Evolutionary conservation across 768 basidiomycete species (phyloP).

Genomic region (Podaxis sp.): DNA sequence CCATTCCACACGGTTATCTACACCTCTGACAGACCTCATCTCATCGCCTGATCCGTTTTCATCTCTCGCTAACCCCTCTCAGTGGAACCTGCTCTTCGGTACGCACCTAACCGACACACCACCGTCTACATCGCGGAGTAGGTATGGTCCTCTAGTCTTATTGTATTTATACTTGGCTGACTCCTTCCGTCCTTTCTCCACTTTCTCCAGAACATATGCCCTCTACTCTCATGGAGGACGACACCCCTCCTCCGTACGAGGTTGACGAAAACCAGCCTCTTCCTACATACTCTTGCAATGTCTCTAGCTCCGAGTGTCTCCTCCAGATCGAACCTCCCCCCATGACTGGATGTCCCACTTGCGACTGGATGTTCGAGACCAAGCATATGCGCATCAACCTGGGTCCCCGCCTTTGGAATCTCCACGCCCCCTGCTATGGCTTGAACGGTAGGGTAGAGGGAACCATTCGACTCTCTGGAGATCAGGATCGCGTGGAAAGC

Average conservation of each 20-base stretch:
- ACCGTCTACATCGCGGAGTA: conserved; percentile 6
- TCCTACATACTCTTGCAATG: conserved; percentile 28
- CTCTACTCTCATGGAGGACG: conserved; percentile 5
- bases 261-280: conserved; percentile 19
- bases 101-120: background rate
- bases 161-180: background rate
- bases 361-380: conserved; percentile 37
- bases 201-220: background rate
- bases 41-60: conserved; percentile 9
- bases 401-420: conserved; percentile 37
- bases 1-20: conserved; percentile 2
- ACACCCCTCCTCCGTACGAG: conserved; percentile 20
- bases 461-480: conserved; percentile 31
- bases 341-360: conserved; percentile 25
- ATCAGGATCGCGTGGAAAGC: conserved; percentile 34
- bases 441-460: conserved; percentile 41
- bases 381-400: conserved; percentile 41
- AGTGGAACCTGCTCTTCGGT: conserved; percentile 1
- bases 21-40: background rate
- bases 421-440: conserved; percentile 42
- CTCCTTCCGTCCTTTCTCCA: background rate
- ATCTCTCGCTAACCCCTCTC: background rate
- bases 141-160: background rate
- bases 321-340: conserved; percentile 30
- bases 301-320: conserved; percentile 33